A percentile compares a stretch with the other conserved stretches of the same genome.
phyloP scores from a whole-genome alignment of 2,329 filamentous ascomycete genomes.

The Paecilomyces variotii region DNA sequence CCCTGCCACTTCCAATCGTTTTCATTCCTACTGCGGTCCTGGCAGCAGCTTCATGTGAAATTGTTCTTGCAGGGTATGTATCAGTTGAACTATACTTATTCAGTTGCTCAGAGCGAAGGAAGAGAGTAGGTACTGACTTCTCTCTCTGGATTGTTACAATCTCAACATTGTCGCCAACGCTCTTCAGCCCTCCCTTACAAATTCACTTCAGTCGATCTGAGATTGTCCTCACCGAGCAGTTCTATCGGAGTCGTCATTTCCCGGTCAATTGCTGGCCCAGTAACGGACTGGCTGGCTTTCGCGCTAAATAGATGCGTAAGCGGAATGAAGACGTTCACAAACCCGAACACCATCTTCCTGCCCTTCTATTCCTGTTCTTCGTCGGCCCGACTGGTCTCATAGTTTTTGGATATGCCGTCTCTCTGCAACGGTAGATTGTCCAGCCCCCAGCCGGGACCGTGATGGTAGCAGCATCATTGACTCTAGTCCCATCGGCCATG shows the following conservation, averaged over 20 bases:
- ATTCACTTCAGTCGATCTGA: constrained; percentile 18
- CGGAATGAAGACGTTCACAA: constrained; percentile 28
- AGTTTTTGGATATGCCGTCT: constrained; percentile 24
- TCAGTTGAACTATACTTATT: constrained; percentile 7
- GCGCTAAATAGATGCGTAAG: constrained; percentile 18
- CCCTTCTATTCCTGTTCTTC: constrained; percentile 31
- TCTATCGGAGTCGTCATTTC: constrained; percentile 33
- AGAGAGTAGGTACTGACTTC: no score
- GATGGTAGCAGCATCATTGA: constrained; percentile 19
- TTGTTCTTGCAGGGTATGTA: constrained; percentile 19
- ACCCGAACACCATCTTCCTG: constrained; percentile 33
- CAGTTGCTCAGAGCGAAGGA: no score
- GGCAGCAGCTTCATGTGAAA: constrained; percentile 19
- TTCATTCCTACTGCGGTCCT: constrained; percentile 16
- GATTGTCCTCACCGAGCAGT: constrained; percentile 23
- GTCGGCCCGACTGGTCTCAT: constrained; percentile 25
- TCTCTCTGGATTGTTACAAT: no score
- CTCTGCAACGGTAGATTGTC: constrained; percentile 14
- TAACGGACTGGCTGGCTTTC: constrained; percentile 31
- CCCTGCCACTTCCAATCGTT: constrained; percentile 17
- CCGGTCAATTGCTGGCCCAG: constrained; percentile 30
- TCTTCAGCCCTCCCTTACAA: constrained; percentile 25
- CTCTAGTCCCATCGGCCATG: constrained; percentile 28
- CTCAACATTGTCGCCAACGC: constrained; percentile 17
- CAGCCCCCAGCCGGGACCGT: constrained; percentile 20